Base-by-base conservation (phyloP, 176 grass and related monocot species). In the Chloris gayana region DNA sequence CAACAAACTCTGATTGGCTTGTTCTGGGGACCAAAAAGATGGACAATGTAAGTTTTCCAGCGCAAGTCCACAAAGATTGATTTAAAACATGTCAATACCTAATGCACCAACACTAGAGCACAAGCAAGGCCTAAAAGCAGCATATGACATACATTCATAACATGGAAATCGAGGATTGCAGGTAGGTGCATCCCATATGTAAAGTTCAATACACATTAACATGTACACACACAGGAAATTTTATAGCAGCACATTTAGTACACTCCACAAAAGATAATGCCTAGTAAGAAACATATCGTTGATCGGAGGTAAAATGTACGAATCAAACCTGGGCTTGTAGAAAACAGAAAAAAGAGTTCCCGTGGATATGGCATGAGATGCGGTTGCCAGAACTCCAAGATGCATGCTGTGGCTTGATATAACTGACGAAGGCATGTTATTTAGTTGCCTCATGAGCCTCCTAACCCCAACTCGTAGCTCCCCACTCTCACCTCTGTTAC, bases 391-490 rank as follows among this genome's bases (percentile, higher is more conserved):
- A 19, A 97, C 94, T 30, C 94, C 94, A 64, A 97, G 85, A 86
- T 97, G 94, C 94, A 97, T 97, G 85, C 87, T 97, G 80, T 97
- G 91, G 67, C 91, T 94, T 74, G 94, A 97, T 81, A 97, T 97
- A 47, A 97, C 94, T 30, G 94, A 97, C n/a, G 94, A 70, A 0
- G 94, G 91, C 85, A 97, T 91, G 70, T 88, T 94, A 50, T 84
- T 90, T 70, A 89, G 87, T 84, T 97, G 83, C 64, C 85, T 83
- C 54, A 87, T 90, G 41, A 90, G 76, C 54, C 89, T 86, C 72
- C 94, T 88, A 39, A 97, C 91, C 33, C 94, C 94, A 0, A 97
- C 94, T 35, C 91, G 84, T 60, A 97, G 79, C 25, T 97, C 91
- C 64, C 94, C 89, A 30, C 71, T 92, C 74, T 94, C 89, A 81